Evolutionary conservation across 495 filamentous ascomycete genomes (phyloP).

Genomic region (Penicillium turbatum): DNA sequence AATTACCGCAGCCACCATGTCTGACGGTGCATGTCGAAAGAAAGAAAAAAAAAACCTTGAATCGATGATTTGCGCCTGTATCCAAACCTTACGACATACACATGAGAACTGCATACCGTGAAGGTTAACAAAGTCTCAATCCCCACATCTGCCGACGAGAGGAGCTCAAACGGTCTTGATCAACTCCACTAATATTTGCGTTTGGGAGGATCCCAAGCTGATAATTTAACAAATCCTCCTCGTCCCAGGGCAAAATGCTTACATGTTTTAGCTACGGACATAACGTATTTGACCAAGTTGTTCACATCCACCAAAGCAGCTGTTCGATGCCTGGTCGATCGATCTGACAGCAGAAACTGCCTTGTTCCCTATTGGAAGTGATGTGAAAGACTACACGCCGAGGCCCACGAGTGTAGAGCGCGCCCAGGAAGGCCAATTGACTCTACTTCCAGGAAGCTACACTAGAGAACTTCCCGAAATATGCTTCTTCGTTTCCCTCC

Average conservation of each 20-base stretch:
- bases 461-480: neutral
- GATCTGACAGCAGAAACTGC: neutral
- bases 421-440: constrained; percentile 6
- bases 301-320: neutral
- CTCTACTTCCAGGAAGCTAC: neutral
- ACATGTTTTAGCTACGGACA: neutral
- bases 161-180: neutral
- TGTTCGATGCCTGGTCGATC: neutral
- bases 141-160: neutral
- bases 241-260: neutral
- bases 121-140: no score
- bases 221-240: neutral
- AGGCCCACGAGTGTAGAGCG: neutral
- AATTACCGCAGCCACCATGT: neutral
- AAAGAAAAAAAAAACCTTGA: neutral
- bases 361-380: neutral
- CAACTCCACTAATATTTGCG: neutral
- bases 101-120: neutral
- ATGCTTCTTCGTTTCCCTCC: neutral
- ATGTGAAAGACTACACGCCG: neutral
- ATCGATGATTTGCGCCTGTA: neutral
- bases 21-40: neutral
- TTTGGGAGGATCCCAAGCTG: neutral
- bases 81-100: neutral
- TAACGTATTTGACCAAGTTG: neutral